These are phyloP conservation scores for Boletus smithii DNA, from an alignment of 1,284 basidiomycete genomes.

Conservation along the genomic window DNA sequence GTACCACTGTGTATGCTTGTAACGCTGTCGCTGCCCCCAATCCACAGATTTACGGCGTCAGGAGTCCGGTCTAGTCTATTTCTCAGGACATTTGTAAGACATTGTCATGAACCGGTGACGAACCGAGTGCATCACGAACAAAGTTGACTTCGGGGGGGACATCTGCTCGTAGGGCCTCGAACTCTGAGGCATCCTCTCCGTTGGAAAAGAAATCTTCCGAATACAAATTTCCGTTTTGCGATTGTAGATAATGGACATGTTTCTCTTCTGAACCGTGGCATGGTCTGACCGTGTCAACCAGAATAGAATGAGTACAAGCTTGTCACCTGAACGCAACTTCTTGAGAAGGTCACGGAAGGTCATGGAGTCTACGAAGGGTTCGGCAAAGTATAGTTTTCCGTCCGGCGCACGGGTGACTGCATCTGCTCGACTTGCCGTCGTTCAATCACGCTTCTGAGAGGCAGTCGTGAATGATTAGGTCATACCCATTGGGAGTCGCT, in stretches of 20 bases:
- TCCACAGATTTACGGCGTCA: conserved; percentile 91
- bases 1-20: conserved; percentile 85
- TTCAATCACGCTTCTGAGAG: conserved; percentile 8
- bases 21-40: conserved; percentile 71
- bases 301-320: background rate
- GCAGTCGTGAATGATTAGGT: background rate
- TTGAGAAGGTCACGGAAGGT: conserved; percentile 57
- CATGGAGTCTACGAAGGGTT: conserved; percentile 71
- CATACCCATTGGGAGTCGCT: conserved; percentile 80
- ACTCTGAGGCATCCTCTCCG: conserved; percentile 50
- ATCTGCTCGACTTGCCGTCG: conserved; percentile 47
- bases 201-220: conserved; percentile 43
- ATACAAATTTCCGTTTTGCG: conserved; percentile 87
- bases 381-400: conserved; percentile 68
- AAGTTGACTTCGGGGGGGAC: conserved; percentile 67
- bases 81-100: background rate
- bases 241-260: conserved; percentile 74
- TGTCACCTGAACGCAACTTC: conserved; percentile 40
- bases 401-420: conserved; percentile 60
- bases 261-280: conserved; percentile 5
- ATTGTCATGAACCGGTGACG: conserved; percentile 17
- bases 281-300: conserved; percentile 2
- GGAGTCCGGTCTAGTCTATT: conserved; percentile 53
- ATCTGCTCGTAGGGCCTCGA: conserved; percentile 56
- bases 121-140: conserved; percentile 78